These are phyloP conservation scores for Cinnamomum micranthum DNA, from an alignment of 164 flowering plant genomes.

Conservation along the genomic window DNA sequence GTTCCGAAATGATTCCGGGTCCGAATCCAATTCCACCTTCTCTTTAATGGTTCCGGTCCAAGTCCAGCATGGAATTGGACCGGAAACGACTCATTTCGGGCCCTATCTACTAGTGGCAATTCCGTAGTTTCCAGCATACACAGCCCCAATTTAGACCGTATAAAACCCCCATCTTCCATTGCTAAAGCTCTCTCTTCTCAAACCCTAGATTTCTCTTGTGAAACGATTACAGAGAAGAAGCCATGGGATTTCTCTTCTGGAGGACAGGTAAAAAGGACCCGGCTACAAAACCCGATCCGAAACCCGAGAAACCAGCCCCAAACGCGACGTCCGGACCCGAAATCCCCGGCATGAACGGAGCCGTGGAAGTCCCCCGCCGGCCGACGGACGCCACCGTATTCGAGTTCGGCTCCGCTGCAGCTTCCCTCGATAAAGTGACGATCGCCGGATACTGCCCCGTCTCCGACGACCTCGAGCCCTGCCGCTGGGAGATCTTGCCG, in stretches of 20 bases:
- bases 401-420: constrained; percentile 82
- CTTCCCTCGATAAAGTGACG: constrained; percentile 73
- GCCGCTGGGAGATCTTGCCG: constrained; percentile 86
- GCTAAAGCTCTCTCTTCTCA: not conserved
- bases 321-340: constrained; percentile 13
- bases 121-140: no score
- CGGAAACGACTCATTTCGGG: no score
- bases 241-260: constrained; percentile 77
- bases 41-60: no score
- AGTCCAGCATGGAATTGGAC: no score
- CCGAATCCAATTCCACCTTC: no score
- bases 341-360: constrained; percentile 72
- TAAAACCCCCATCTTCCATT: no score
- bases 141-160: no score
- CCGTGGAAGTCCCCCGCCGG: constrained; percentile 59
- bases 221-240: not conserved
- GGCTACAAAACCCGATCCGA: constrained; percentile 16
- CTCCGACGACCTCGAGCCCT: constrained; percentile 94
- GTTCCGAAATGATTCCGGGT: no score
- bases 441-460: constrained; percentile 93
- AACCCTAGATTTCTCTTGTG: not conserved
- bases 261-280: constrained; percentile 32
- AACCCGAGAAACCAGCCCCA: constrained; percentile 11
- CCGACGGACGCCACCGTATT: constrained; percentile 57
- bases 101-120: no score